These are phyloP conservation scores for Pythium oligandrum DNA, from an alignment of 352 stramenopile species.

Conservation along the genomic window DNA sequence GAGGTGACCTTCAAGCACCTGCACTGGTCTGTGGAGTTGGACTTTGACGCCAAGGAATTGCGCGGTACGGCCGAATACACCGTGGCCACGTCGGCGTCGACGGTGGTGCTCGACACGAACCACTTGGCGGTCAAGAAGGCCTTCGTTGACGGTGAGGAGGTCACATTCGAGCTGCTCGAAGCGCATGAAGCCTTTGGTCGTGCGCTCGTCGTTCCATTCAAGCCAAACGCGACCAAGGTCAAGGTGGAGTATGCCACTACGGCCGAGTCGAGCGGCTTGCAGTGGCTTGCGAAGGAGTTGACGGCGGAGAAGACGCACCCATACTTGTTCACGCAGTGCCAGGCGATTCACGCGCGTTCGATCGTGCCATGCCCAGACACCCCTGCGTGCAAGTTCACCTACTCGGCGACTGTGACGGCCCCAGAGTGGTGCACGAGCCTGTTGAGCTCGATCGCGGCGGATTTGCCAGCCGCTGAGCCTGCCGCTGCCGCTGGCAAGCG, in stretches of 20 bases:
- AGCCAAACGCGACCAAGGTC: constrained; percentile 40
- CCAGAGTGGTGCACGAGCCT: constrained; percentile 91
- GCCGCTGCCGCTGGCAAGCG: constrained; percentile 17
- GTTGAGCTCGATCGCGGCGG: constrained; percentile 80
- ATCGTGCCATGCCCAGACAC: constrained; percentile 96
- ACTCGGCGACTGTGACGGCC: constrained; percentile 87
- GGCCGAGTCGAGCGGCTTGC: constrained; percentile 60
- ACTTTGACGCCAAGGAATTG: constrained; percentile 79
- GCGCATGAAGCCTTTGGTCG: constrained; percentile 59
- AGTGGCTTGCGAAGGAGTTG: constrained; percentile 92
- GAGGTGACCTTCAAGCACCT: constrained; percentile 82
- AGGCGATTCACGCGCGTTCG: constrained; percentile 93
- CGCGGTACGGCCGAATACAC: constrained; percentile 81
- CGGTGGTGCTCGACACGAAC: constrained; percentile 85
- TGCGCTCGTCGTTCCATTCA: constrained; percentile 50
- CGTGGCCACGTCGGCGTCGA: constrained; percentile 25
- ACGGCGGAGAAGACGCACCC: constrained; percentile 92
- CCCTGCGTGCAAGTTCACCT: constrained; percentile 93
- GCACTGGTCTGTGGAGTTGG: constrained; percentile 79
- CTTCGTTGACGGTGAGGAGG: constrained; percentile 37
- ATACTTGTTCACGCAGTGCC: constrained; percentile 94
- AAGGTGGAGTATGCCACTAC: constrained; percentile 80
- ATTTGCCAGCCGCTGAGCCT: constrained; percentile 19
- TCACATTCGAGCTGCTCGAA: constrained; percentile 28
- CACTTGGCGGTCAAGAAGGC: constrained; percentile 66